A percentile compares a stretch with the other conserved stretches of the same genome.
These are phyloP conservation scores for Beauveria bassiana DNA, from an alignment of 2,329 filamentous ascomycete species.

Conservation along the genomic window DNA sequence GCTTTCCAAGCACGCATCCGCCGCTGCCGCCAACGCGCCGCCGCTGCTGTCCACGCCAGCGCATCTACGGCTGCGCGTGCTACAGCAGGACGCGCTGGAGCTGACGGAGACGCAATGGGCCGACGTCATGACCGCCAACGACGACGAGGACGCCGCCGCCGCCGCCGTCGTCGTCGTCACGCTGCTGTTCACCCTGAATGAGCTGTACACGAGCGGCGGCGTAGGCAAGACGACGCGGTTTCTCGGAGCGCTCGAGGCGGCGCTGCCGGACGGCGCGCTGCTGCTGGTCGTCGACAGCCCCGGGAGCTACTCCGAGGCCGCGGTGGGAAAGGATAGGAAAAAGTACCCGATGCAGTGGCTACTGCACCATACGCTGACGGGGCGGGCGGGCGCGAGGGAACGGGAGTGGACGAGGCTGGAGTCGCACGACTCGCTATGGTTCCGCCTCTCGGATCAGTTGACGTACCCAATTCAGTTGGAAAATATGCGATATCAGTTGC, in stretches of 20 bases:
- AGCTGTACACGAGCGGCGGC: slow-evolving; percentile 76
- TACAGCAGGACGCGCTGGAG: slow-evolving; percentile 41
- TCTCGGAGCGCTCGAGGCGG: slow-evolving; percentile 58
- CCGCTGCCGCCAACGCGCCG: slow-evolving; percentile 27
- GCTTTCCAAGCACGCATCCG: slow-evolving; percentile 46
- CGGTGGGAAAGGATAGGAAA: slow-evolving; percentile 52
- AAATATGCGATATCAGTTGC: slow-evolving; percentile 92
- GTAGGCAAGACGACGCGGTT: slow-evolving; percentile 67
- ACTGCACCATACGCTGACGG: slow-evolving; percentile 69
- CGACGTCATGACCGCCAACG: slow-evolving; percentile 11
- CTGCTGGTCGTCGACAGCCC: slow-evolving; percentile 88
- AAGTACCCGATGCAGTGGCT: slow-evolving; percentile 93
- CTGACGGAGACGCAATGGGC: slow-evolving; percentile 29
- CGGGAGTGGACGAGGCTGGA: slow-evolving; percentile 64
- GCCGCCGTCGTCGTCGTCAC: slow-evolving; percentile 54
- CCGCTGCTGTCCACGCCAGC: slow-evolving; percentile 32
- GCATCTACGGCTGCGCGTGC: slow-evolving; percentile 34
- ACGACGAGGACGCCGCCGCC: slow-evolving; percentile 15
- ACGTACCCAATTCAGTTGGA: slow-evolving; percentile 80
- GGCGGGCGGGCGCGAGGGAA: slow-evolving; percentile 28
- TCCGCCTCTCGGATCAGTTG: slow-evolving; percentile 59
- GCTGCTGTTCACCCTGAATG: slow-evolving; percentile 89
- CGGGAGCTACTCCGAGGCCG: slow-evolving; percentile 82
- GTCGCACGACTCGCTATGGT: slow-evolving; percentile 77
- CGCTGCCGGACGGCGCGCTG: slow-evolving; percentile 51